phyloP scores from a whole-genome alignment of 164 flowering plant genomes.

The Vitis cinerea region DNA sequence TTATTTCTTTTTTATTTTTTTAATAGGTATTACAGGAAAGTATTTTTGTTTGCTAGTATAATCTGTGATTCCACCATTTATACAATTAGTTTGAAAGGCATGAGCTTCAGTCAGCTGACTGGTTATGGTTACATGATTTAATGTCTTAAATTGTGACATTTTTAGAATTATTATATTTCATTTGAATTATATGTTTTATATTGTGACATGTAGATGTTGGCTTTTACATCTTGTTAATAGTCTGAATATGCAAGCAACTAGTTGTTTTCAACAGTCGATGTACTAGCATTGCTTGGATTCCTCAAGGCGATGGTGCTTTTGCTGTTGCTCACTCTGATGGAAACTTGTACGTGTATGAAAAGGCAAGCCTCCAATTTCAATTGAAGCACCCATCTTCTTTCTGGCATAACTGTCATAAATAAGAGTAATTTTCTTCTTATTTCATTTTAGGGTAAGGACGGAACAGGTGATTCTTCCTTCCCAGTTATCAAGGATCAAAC shows the following conservation, averaged over 20 bases:
- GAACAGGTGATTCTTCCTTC: conserved; percentile 85
- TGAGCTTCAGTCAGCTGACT: too few relatives aligned
- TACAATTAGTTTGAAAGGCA: too few relatives aligned
- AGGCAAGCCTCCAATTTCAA: conserved; percentile 48
- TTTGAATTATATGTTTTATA: too few relatives aligned
- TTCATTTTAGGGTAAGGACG: conserved; percentile 70
- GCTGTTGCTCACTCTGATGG: conserved; percentile 98
- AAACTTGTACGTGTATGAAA: conserved; percentile 89
- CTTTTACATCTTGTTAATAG: too few relatives aligned
- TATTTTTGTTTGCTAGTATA: too few relatives aligned
- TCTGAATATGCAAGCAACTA: not conserved
- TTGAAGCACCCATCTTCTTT: not conserved
- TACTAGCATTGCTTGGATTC: conserved; percentile 89
- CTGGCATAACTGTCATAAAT: not conserved
- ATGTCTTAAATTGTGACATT: too few relatives aligned
- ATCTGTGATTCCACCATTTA: too few relatives aligned
- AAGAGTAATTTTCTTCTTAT: conserved; percentile 1
- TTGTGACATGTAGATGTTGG: too few relatives aligned
- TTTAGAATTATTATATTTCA: too few relatives aligned
- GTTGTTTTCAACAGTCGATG: conserved; percentile 72
- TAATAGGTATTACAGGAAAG: too few relatives aligned
- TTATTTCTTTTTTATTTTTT: too few relatives aligned
- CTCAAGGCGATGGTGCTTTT: conserved; percentile 87
- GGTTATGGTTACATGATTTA: too few relatives aligned
- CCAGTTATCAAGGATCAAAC: conserved; percentile 86